These are phyloP conservation scores for Lactarius hatsudake DNA, from an alignment of 768 basidiomycete genomes.

Conservation along the genomic window DNA sequence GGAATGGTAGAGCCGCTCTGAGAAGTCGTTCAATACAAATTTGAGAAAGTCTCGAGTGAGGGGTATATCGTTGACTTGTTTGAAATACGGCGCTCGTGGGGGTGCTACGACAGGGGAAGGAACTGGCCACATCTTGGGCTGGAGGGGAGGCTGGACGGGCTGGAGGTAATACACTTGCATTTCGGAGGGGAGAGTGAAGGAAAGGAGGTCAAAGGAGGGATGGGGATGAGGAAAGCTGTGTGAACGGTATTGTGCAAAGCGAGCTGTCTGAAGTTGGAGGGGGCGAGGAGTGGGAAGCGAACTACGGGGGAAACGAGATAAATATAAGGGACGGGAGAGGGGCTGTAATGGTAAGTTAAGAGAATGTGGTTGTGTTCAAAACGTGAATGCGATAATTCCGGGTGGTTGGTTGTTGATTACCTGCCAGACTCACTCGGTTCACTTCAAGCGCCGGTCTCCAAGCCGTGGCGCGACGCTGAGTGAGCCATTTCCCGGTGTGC, in stretches of 20 bases:
- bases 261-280: background rate
- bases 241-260: background rate
- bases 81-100: background rate
- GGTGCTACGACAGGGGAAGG: background rate
- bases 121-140: background rate
- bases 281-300: background rate
- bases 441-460: too few relatives aligned
- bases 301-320: background rate
- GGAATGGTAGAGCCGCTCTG: constrained; percentile 42
- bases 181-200: background rate
- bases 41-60: constrained; percentile 12
- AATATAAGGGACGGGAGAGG: background rate
- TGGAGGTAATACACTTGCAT: constrained; percentile 6
- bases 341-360: background rate
- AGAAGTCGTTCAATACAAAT: constrained; percentile 39
- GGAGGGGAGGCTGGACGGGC: background rate
- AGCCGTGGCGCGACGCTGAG: too few relatives aligned
- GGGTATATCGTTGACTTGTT: constrained; percentile 16
- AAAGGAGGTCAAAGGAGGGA: background rate
- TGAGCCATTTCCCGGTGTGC: too few relatives aligned
- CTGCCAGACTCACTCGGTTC: too few relatives aligned
- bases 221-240: background rate
- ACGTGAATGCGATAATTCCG: background rate
- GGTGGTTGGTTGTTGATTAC: background rate
- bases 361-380: background rate